Evolutionary conservation across 177 flowering plant genomes (phyloP), one percentile per base, ranked within the genome.

Genomic region (Vitis hybrid): DNA sequence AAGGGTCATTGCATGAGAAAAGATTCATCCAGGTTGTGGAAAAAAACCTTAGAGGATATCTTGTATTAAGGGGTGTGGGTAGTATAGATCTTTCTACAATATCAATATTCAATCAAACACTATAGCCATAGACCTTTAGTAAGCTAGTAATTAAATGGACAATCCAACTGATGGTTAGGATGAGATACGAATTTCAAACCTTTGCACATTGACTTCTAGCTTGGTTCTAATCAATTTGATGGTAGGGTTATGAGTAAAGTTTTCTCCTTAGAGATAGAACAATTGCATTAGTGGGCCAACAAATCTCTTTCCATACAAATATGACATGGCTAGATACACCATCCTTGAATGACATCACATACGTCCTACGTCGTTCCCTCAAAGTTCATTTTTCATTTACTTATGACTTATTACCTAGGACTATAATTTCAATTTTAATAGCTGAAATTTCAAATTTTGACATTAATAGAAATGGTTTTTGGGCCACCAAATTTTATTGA

Each of bases 331-430:
- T 62, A 84, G 56, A 56, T 84, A 82, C 3, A 80, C 77, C 85
- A 84, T 80, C 19, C 87, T 67, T 57, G 75, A 35, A 56, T 84
- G 83, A 52, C 85, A 82, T 83, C 85, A 84, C 77, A 81, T 75
- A 2, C 80, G 64, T 17, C 84, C 84, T 82, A 69, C 58, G 60
- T 13, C 35, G 1, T 19, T 19, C 21, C 21, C 18, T 19, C 21
- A 19, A 19, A 19, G 21, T 19, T 19, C 21, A 19, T 19, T 19
- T 19, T 1, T 19, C 21, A 19, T 19, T 19, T 19, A 19, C 21
- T 19, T 19, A 19, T 19, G 21, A 19, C 1, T 19, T 19, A 19
- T 19, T 1, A 19, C 21, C 21, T 1, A 19, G 21, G 21, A 19
- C 1, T 19, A 19, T 19, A 19, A 19, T 19, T 19, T 19, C 21